Percentiles rank a stretch among this genome's conserved stretches.
phyloP scores from a whole-genome alignment of 108 stramenopile species.

The Cyclotella distinguenda region DNA sequence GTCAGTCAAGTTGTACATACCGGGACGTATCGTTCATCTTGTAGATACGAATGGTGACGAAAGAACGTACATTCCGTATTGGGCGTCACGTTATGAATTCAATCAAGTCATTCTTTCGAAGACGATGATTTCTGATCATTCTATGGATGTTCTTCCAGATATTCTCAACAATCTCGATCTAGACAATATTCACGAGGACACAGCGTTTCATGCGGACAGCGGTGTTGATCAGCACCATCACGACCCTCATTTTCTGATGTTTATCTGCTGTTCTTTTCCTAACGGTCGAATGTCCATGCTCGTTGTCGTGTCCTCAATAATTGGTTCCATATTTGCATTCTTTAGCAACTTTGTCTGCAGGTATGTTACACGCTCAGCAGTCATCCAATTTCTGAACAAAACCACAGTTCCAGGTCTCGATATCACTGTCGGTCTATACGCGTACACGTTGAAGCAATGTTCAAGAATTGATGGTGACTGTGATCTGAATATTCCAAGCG shows the following conservation, averaged over 20 bases:
- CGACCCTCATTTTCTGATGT: slow-evolving; percentile 1
- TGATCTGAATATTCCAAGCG: neutral
- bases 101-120: slow-evolving; percentile 42
- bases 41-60: slow-evolving; percentile 45
- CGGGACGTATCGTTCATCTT: slow-evolving; percentile 39
- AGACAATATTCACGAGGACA: slow-evolving; percentile 26
- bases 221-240: slow-evolving; percentile 5
- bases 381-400: neutral
- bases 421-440: slow-evolving; percentile 17
- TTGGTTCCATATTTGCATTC: slow-evolving; percentile 4
- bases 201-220: neutral
- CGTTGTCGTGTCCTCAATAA: slow-evolving; percentile 9
- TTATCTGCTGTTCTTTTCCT: slow-evolving; percentile 30
- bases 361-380: slow-evolving; percentile 12
- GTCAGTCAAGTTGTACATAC: slow-evolving; percentile 45
- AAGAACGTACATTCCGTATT: slow-evolving; percentile 46
- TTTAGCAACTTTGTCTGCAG: slow-evolving; percentile 25
- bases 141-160: slow-evolving; percentile 23
- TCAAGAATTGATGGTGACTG: neutral
- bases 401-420: slow-evolving; percentile 1
- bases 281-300: slow-evolving; percentile 13
- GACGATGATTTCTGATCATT: slow-evolving; percentile 41
- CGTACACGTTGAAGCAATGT: slow-evolving; percentile 23
- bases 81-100: slow-evolving; percentile 47
- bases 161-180: slow-evolving; percentile 33